phyloP scores from a whole-genome alignment of 2,329 filamentous ascomycete genomes.

The Xylaria hypoxylon region DNA sequence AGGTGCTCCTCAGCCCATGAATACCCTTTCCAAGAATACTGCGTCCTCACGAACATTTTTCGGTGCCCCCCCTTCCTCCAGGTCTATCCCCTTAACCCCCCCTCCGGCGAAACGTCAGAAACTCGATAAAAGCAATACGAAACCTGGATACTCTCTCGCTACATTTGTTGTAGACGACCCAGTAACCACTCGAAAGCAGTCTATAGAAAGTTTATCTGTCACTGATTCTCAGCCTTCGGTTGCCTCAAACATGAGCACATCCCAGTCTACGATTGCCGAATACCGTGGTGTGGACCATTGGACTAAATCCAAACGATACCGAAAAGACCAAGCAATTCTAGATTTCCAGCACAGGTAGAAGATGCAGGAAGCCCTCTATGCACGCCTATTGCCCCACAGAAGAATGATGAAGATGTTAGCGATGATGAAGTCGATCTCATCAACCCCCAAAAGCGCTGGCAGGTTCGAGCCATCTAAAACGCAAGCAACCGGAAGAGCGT shows the following conservation, averaged over 20 bases:
- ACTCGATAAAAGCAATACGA: slow-evolving; percentile 27
- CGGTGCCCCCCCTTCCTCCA: slow-evolving; percentile 18
- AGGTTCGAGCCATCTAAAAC: slow-evolving; percentile 1
- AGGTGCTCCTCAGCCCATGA: slow-evolving; percentile 39
- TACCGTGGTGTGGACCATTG: slow-evolving; percentile 25
- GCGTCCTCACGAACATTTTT: slow-evolving; percentile 16
- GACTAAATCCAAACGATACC: slow-evolving; percentile 17
- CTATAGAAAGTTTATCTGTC: slow-evolving; percentile 37
- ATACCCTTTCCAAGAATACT: slow-evolving; percentile 42
- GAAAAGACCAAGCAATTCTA: background rate
- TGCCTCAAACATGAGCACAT: slow-evolving; percentile 31
- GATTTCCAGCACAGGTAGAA: background rate
- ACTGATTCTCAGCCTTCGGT: slow-evolving; percentile 42
- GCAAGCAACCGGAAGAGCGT: background rate
- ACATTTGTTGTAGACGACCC: slow-evolving; percentile 29
- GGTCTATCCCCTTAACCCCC: slow-evolving; percentile 24
- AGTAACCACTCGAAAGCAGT: slow-evolving; percentile 39
- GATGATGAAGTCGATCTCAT: slow-evolving; percentile 36
- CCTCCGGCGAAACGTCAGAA: slow-evolving; percentile 43
- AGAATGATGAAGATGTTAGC: slow-evolving; percentile 12
- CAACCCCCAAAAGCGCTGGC: background rate
- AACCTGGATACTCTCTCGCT: slow-evolving; percentile 33
- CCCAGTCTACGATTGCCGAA: slow-evolving; percentile 32
- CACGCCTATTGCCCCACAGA: background rate
- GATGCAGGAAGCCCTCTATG: background rate